These are phyloP conservation scores for Synchytrium microbalum DNA, from an alignment of 371 early-diverging fungal species.

Conservation along the genomic window DNA sequence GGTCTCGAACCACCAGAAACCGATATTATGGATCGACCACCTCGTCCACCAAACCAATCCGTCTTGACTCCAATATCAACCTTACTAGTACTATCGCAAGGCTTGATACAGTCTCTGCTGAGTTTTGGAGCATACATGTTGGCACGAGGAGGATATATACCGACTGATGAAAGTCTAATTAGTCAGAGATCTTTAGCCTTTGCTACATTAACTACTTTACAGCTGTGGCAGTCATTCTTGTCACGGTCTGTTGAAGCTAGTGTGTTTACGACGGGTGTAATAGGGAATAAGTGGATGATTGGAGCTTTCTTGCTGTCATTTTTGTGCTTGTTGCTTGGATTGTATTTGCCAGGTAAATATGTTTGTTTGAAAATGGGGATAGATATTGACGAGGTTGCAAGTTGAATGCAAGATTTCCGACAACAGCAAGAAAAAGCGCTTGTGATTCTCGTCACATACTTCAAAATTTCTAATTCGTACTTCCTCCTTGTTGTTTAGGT, in stretches of 20 bases:
- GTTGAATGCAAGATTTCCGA: constrained; percentile 28
- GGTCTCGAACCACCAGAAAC: constrained; percentile 70
- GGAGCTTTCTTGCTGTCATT: constrained; percentile 61
- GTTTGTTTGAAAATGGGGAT: constrained; percentile 7
- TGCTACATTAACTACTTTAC: constrained; percentile 64
- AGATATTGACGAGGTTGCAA: constrained; percentile 1
- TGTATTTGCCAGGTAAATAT: constrained; percentile 57
- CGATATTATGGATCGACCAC: constrained; percentile 73
- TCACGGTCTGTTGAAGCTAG: constrained; percentile 61
- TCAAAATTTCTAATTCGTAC: too few relatives aligned
- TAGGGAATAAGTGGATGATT: constrained; percentile 70
- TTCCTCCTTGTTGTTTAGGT: too few relatives aligned
- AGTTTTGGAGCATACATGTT: constrained; percentile 56
- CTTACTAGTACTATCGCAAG: constrained; percentile 60
- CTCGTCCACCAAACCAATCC: constrained; percentile 59
- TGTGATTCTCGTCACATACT: constrained; percentile 53
- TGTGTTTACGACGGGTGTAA: constrained; percentile 60
- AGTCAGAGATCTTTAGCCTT: constrained; percentile 54
- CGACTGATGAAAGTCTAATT: constrained; percentile 22
- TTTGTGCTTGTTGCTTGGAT: constrained; percentile 57
- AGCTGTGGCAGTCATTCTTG: constrained; percentile 71
- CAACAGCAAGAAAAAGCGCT: constrained; percentile 57
- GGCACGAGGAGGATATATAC: too few relatives aligned
- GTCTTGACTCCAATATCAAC: constrained; percentile 55
- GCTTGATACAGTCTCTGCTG: constrained; percentile 56